Base-by-base conservation (phyloP, 139 green algal genomes). In the Chlorella ohadii region DNA sequence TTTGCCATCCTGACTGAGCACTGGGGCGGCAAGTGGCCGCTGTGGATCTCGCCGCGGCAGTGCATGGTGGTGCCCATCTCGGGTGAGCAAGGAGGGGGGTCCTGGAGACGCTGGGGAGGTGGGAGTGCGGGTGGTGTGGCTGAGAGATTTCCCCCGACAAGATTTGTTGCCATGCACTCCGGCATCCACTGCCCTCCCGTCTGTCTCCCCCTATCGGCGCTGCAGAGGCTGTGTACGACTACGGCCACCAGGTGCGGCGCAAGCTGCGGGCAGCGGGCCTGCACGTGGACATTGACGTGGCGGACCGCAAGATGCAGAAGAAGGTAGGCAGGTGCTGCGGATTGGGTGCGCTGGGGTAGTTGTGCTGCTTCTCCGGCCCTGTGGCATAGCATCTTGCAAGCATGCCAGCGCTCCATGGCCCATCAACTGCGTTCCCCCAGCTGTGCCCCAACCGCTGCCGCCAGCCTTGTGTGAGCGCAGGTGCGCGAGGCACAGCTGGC, bases 1-100 rank as follows among this genome's bases (percentile, higher is more conserved):
- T 97, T 98, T 87, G 97, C 97, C 66, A 99, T 99, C 87, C 93
- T 99, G 56, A 98, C 95, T 4, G 97, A 99, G 93, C 95, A 99
- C 92, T 99, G 93, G 75, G 97, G 93, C 4, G 97, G 95, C 81
- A 99, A 99, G 91, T 99, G 96, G 96, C 97, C 97, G 28, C 92
- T 99, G 63, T 99, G 97, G 97, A 88, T 99, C 38, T 96, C 88
- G 67, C 97, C 97, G 1, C 92, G 95, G 41, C 97, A 99, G 92
- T 93, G 96, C 76, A 99, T 99, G 94, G 88, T 99, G n/a, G 95
- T 99, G 51, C 97, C 97, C 64, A 98, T 99, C 88, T 95, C 72
- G 23, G 83, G 64, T 73, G 83, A 7, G 71, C 36, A 22, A n/a
- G n/a, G n/a, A n/a, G n/a, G n/a, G n/a, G n/a, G n/a, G n/a, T n/a